phyloP scores from a whole-genome alignment of 495 filamentous ascomycete species.

The Penicillium riverlandense region DNA sequence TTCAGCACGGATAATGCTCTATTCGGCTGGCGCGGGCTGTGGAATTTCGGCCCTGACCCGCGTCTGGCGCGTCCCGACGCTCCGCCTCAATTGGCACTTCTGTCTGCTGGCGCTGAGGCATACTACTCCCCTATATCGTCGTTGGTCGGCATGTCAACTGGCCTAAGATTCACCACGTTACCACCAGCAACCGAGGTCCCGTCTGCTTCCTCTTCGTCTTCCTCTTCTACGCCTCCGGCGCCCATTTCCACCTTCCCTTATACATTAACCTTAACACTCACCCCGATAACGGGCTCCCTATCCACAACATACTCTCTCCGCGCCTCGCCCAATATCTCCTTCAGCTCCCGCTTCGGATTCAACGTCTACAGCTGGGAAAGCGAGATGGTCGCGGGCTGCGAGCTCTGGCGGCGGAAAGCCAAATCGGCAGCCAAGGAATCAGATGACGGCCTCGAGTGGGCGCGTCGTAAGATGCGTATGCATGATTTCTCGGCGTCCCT shows the following conservation, averaged over 20 bases:
- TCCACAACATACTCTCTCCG: slow-evolving; percentile 85
- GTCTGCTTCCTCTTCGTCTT: slow-evolving; percentile 16
- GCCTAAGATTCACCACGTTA: slow-evolving; percentile 82
- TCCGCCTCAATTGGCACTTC: slow-evolving; percentile 32
- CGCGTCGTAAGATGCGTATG: slow-evolving; percentile 33
- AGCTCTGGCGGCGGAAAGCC: slow-evolving; percentile 61
- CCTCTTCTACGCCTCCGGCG: slow-evolving; percentile 12
- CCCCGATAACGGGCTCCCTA: slow-evolving; percentile 87
- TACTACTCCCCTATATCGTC: slow-evolving; percentile 95
- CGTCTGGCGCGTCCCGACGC: slow-evolving; percentile 21
- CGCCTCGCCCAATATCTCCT: slow-evolving; percentile 69
- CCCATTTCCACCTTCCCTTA: slow-evolving; percentile 62
- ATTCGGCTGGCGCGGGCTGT: slow-evolving; percentile 79
- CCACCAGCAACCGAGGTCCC: slow-evolving; percentile 68
- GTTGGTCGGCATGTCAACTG: slow-evolving; percentile 73
- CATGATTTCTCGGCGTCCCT: slow-evolving; percentile 20
- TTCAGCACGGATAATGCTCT: slow-evolving; percentile 89
- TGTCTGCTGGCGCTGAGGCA: slow-evolving; percentile 82
- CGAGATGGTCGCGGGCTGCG: slow-evolving; percentile 80
- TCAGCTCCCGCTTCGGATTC: slow-evolving; percentile 89
- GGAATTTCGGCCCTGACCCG: slow-evolving; percentile 88
- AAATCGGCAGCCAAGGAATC: slow-evolving; percentile 27
- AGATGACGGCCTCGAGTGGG: slow-evolving; percentile 40
- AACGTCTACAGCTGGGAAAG: slow-evolving; percentile 98
- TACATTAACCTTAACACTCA: slow-evolving; percentile 85